Evolutionary conservation across 1,284 basidiomycete species (phyloP), one percentile per base, ranked within the genome.

Genomic region (Sporisorium graminicola): DNA sequence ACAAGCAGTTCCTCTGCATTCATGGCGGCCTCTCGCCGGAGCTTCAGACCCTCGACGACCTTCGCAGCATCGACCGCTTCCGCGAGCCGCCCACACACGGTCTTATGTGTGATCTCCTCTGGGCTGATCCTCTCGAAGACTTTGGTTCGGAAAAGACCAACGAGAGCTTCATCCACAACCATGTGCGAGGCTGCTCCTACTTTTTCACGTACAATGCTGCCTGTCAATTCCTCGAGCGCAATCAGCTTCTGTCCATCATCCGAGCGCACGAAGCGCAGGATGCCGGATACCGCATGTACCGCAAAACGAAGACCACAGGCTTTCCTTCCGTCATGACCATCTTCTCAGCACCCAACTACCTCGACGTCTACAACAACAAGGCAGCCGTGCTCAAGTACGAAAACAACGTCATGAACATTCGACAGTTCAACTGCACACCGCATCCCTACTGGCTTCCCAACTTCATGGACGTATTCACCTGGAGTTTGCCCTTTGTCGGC

Each of bases 391-490:
- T 97, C 84, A 96, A 97, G 88, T 96, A 97, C 86, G 95, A 97
- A 86, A 93, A 92, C 85, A 97, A 97, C 84, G 94, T 96, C 54
- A 93, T 97, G 91, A 97, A 97, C 85, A 94, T 94, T 80, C 90
- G 87, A 49, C 94, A 97, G 86, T 97, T 96, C 89, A 97, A 96
- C 87, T 94, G 92, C 85, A 95, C 93, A 6, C 94, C 94, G 16
- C 94, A 97, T 86, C 94, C 94, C 5, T 97, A 97, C 86, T 95
- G 93, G 93, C 88, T 99, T 44, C 96, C 96, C 3, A 99, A 98
- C 87, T 98, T 98, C 82, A 98, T 98, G 93, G 94, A 99, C 85
- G 96, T 94, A 42, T 99, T 99, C 86, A 98, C 96, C 1, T 99
- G 97, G 97, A 94, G 93, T 89, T 87, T 99, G 77, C 97, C 96